Evolutionary conservation across 192 early-diverging fungal genomes (phyloP), one percentile per base, ranked within the genome.

Genomic region (Phycomyces blakesleeanus): DNA sequence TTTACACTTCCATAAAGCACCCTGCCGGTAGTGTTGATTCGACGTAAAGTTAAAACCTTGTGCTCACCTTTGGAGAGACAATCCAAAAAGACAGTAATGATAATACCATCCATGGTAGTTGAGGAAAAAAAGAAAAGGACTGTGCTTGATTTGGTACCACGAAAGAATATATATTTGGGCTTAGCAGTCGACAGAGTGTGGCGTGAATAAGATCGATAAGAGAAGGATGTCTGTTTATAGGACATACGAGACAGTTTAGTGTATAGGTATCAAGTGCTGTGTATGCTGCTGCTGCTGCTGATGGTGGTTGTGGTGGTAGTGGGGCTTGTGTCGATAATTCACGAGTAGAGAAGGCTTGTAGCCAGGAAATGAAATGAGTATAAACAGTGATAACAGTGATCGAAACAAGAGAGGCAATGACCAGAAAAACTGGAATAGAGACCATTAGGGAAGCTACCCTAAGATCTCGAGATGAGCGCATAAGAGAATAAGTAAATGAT

Each of bases 381-480:
- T 47, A 47, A 11, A 47, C 18, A 47, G 12, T 14, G 18, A n/a
- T 47, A 18, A 47, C 44, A n/a, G 44, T 14, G 44, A 47, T 47
- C 2, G 44, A 47, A 47, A 47, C 11, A 1, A 47, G 11, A 47
- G 44, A 47, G 44, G 44, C 44, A 47, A 47, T 47, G 11, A 47
- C 18, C 12, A 47, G 11, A 2, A 58, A 18, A n/a, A 39, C 26
- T 16, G 39, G 37, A 37, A 7, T n/a, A 12, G 10, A 40, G 15
- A n/a, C 20, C 22, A 40, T 41, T 14, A 55, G 26, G 27, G 27
- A 55, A 11, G 24, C 34, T 24, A 58, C 37, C 41, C 37, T 59
- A 22, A 59, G 40, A 59, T 41, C 40, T 25, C 37, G 37, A 40
- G 37, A 41, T 41, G 37, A 59, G 39, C 40, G 37, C 37, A 41